A percentile compares a stretch with the other conserved stretches of the same genome.
phyloP scores from a whole-genome alignment of 805 yeast genomes.

The Candida oleophila region DNA sequence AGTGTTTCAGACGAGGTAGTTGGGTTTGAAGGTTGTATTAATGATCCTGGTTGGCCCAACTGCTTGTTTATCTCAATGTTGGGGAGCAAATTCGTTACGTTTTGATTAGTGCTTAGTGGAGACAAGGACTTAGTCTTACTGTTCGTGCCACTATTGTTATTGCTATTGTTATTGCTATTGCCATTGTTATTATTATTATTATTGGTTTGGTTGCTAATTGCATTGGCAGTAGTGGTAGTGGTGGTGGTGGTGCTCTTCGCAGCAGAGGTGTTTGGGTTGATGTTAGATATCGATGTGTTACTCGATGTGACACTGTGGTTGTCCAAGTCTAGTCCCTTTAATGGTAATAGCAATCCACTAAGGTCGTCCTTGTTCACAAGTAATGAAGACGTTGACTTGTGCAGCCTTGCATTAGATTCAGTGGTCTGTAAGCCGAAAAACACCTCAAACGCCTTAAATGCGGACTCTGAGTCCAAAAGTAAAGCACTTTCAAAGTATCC shows the following conservation, averaged over 20 bases:
- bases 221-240: too few species aligned
- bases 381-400: neutral
- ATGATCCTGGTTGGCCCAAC: slow-evolving; percentile 74
- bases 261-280: slow-evolving; percentile 9
- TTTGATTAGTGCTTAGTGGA: slow-evolving; percentile 19
- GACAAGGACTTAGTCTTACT: slow-evolving; percentile 8
- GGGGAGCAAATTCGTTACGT: slow-evolving; percentile 12
- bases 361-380: neutral
- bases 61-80: slow-evolving; percentile 57
- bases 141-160: slow-evolving; percentile 13
- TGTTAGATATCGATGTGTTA: neutral
- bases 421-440: slow-evolving; percentile 19
- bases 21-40: slow-evolving; percentile 20
- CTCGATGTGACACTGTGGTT: slow-evolving; percentile 6
- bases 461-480: slow-evolving; percentile 49
- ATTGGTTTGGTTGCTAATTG: too few species aligned
- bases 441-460: slow-evolving; percentile 42
- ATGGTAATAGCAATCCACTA: neutral
- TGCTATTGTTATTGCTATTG: slow-evolving; percentile 4
- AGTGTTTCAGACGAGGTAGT: neutral
- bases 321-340: slow-evolving; percentile 2
- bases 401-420: neutral
- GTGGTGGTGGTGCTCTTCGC: too few species aligned
- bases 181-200: neutral
- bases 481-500: slow-evolving; percentile 61